These are phyloP conservation scores for Schizosaccharomyces cryophilus DNA, from an alignment of 805 yeast species.

Conservation along the genomic window DNA sequence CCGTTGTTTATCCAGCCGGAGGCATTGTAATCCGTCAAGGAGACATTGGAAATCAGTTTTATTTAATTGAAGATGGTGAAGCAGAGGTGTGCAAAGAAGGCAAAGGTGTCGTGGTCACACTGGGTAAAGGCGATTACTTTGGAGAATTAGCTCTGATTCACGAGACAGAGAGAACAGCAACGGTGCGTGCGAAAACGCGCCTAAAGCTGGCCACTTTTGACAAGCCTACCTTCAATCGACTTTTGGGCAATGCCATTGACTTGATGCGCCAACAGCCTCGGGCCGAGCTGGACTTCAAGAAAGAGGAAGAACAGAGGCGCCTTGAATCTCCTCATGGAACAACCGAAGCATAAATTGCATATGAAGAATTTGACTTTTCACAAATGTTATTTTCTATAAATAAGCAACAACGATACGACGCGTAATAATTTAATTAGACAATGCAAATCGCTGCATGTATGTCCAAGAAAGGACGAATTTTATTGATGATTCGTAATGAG, in stretches of 20 bases:
- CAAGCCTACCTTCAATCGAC: constrained; percentile 76
- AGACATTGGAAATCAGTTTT: constrained; percentile 55
- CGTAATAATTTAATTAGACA: too few species aligned
- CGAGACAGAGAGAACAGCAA: constrained; percentile 83
- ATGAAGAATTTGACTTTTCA: too few species aligned
- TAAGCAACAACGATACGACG: too few species aligned
- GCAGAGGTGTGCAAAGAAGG: constrained; percentile 47
- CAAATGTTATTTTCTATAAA: too few species aligned
- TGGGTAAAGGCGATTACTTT: constrained; percentile 71
- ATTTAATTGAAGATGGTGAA: constrained; percentile 53
- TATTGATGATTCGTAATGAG: too few species aligned
- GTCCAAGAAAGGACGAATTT: too few species aligned
- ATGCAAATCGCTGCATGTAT: too few species aligned
- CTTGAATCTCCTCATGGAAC: neutral
- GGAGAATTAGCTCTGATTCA: constrained; percentile 88
- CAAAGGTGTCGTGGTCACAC: constrained; percentile 33
- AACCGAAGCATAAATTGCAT: neutral
- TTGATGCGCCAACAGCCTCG: neutral
- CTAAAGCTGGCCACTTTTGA: constrained; percentile 82
- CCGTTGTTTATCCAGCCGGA: constrained; percentile 47
- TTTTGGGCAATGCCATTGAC: constrained; percentile 30
- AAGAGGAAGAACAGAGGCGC: neutral
- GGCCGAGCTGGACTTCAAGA: neutral
- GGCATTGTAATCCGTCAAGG: constrained; percentile 65
- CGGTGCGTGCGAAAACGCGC: constrained; percentile 49